Evolutionary conservation across 192 early-diverging fungal species (phyloP).

Genomic region (Podila epicladia): DNA sequence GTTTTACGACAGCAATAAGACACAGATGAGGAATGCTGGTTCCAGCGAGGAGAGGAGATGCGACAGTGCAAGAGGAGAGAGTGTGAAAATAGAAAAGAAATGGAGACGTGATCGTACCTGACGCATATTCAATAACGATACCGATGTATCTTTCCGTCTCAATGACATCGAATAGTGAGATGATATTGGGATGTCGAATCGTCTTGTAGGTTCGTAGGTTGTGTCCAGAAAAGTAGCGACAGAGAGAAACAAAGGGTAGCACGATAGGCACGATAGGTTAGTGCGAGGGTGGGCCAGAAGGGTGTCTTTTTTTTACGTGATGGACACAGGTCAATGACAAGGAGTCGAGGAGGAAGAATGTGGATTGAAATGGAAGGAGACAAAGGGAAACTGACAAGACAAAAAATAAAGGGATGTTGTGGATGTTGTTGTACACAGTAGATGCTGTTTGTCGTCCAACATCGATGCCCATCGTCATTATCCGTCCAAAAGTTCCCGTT

Average conservation of each 20-base stretch:
- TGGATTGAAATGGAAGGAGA: neutral
- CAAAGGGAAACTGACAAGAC: neutral
- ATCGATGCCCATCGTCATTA: too few relatives aligned
- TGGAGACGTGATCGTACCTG: slow-evolving; percentile 57
- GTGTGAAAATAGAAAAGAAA: neutral
- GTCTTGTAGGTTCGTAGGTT: slow-evolving; percentile 57
- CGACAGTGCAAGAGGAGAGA: neutral
- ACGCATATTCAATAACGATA: slow-evolving; percentile 96
- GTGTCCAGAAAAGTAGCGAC: slow-evolving; percentile 8
- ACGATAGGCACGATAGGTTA: neutral
- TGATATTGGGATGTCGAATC: slow-evolving; percentile 91
- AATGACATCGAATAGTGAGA: slow-evolving; percentile 93
- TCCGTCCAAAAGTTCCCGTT: too few relatives aligned
- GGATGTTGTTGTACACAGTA: too few relatives aligned
- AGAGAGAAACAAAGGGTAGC: slow-evolving; percentile 7
- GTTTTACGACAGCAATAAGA: neutral
- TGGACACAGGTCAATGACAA: too few relatives aligned
- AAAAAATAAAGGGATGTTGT: too few relatives aligned
- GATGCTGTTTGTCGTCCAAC: too few relatives aligned
- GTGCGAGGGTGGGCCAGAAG: neutral
- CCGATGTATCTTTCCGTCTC: slow-evolving; percentile 97
- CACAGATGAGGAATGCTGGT: neutral
- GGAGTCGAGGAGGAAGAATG: neutral
- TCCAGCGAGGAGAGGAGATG: neutral
- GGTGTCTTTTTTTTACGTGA: too few relatives aligned